Evolutionary conservation across 306 rosid species (phyloP).

Genomic region (Begonia peltatifolia): DNA sequence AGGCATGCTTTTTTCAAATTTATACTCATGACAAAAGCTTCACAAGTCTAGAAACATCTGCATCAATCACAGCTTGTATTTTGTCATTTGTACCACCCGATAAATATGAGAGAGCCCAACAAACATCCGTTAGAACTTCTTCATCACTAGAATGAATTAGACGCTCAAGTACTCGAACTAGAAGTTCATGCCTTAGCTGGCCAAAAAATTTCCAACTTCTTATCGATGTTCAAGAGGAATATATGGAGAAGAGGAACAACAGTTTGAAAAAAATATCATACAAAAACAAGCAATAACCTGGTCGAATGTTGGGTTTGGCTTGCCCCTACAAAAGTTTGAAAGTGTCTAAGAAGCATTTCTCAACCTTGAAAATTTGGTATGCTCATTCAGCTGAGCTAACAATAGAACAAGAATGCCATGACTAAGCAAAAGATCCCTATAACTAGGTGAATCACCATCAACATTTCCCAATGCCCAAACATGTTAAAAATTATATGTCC

Average conservation of each 20-base stretch:
- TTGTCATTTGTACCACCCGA: conserved; percentile 70
- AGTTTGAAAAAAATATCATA: too few species aligned
- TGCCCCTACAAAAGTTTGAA: conserved; percentile 66
- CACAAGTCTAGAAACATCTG: conserved; percentile 56
- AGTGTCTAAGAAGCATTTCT: conserved; percentile 72
- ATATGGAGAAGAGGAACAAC: too few species aligned
- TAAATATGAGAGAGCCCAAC: conserved; percentile 73
- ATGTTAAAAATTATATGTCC: too few species aligned
- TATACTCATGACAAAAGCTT: conserved; percentile 51
- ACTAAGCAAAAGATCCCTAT: conserved; percentile 61
- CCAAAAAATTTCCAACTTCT: not conserved
- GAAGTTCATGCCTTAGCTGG: conserved; percentile 63
- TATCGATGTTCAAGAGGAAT: too few species aligned
- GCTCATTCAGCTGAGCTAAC: conserved; percentile 53
- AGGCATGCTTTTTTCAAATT: not conserved
- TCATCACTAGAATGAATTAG: conserved; percentile 56
- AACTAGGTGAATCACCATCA: conserved; percentile 75
- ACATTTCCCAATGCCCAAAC: conserved; percentile 64
- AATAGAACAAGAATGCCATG: conserved; percentile 47
- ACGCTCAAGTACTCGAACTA: conserved; percentile 37
- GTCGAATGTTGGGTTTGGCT: conserved; percentile 63
- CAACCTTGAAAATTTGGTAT: conserved; percentile 64
- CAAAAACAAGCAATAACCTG: conserved; percentile 22
- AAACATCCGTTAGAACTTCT: conserved; percentile 59
- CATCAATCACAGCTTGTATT: conserved; percentile 64